Evolutionary conservation across 2,329 filamentous ascomycete genomes (phyloP).

Genomic region (Botrytis pseudocinerea): DNA sequence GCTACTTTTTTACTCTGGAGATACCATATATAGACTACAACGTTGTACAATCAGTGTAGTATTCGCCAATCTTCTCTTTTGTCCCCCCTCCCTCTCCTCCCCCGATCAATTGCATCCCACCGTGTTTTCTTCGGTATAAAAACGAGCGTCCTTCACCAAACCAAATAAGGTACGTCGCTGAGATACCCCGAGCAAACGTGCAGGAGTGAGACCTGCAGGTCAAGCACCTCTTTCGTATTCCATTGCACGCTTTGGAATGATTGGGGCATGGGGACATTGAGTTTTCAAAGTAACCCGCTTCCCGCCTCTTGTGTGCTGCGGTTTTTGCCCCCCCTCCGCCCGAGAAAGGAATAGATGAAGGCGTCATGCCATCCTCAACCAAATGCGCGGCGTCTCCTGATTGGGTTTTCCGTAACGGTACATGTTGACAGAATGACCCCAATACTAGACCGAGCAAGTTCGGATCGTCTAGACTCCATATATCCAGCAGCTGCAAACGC

Average conservation of each 20-base stretch:
- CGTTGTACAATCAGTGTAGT: background rate
- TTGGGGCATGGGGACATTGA: slow-evolving; percentile 5
- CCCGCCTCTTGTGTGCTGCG: background rate
- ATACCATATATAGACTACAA: background rate
- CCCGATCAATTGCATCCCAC: background rate
- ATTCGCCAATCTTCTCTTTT: background rate
- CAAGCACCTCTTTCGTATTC: slow-evolving; percentile 6
- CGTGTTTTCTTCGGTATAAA: background rate
- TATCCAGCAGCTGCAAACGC: background rate
- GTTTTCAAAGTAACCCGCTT: background rate
- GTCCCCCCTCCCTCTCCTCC: background rate
- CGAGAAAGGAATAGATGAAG: background rate
- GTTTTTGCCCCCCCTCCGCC: slow-evolving; percentile 2
- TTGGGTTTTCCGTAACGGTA: slow-evolving; percentile 7
- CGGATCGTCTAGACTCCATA: background rate
- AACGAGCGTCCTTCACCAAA: background rate
- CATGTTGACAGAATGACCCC: background rate
- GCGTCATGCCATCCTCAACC: slow-evolving; percentile 9
- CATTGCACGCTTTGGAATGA: background rate
- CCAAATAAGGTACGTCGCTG: slow-evolving; percentile 5
- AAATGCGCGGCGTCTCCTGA: slow-evolving; percentile 19
- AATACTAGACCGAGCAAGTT: slow-evolving; percentile 1
- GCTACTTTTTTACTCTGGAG: background rate
- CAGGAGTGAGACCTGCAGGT: slow-evolving; percentile 12
- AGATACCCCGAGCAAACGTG: slow-evolving; percentile 14